These are phyloP conservation scores for Candida sanyaensis DNA, from an alignment of 1,139 yeast genomes.

Conservation along the genomic window DNA sequence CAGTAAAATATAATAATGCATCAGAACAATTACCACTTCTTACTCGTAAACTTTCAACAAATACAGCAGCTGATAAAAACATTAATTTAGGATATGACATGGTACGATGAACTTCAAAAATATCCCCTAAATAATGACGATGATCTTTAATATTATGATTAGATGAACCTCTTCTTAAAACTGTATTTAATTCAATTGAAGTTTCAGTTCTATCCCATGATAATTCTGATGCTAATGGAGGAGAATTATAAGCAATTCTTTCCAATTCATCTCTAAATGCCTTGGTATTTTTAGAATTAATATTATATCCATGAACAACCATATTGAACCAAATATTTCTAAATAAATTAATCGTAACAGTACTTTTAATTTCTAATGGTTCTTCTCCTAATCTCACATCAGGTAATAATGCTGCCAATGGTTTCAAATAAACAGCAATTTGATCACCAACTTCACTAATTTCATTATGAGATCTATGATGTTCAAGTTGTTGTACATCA, in stretches of 20 bases:
- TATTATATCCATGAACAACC: slow-evolving; percentile 86
- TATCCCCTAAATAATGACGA: slow-evolving; percentile 55
- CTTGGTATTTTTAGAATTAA: slow-evolving; percentile 56
- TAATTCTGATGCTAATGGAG: slow-evolving; percentile 87
- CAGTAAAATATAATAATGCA: slow-evolving; percentile 75
- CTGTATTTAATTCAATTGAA: slow-evolving; percentile 87
- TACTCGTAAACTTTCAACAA: slow-evolving; percentile 78
- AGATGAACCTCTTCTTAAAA: slow-evolving; percentile 86
- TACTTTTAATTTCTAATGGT: slow-evolving; percentile 42
- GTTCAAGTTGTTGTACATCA: slow-evolving; percentile 77
- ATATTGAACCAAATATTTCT: slow-evolving; percentile 94
- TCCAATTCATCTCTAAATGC: slow-evolving; percentile 51
- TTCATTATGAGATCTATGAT: slow-evolving; percentile 79
- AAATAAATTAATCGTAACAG: slow-evolving; percentile 57
- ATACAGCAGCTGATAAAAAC: slow-evolving; percentile 82
- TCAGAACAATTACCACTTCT: slow-evolving; percentile 81
- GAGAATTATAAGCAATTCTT: slow-evolving; percentile 82
- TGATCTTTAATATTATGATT: slow-evolving; percentile 80
- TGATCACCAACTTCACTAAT: slow-evolving; percentile 71
- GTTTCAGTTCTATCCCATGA: slow-evolving; percentile 89
- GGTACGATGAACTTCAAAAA: slow-evolving; percentile 53
- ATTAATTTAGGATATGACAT: slow-evolving; percentile 79
- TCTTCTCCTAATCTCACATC: slow-evolving; percentile 41
- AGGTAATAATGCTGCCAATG: slow-evolving; percentile 78
- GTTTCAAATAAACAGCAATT: slow-evolving; percentile 66